Evolutionary conservation across 1,284 basidiomycete species (phyloP).

Genomic region (Lignosus rhinocerotis): DNA sequence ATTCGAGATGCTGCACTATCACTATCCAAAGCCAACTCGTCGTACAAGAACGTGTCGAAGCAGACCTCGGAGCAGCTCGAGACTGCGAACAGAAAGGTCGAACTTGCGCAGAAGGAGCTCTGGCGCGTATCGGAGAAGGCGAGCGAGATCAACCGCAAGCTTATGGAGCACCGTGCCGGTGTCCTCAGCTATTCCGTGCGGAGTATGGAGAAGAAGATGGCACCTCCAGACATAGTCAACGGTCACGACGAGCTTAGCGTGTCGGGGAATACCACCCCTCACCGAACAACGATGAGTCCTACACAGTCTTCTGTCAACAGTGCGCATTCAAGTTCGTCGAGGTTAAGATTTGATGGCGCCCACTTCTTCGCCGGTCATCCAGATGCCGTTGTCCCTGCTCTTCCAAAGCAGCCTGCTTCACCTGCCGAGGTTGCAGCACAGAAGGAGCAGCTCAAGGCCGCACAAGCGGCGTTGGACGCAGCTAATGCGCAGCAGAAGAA

Average conservation of each 20-base stretch:
- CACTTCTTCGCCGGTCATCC: slow-evolving; percentile 81
- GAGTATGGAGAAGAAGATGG: slow-evolving; percentile 62
- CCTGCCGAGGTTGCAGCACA: slow-evolving; percentile 35
- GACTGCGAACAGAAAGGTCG: slow-evolving; percentile 65
- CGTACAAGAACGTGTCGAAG: slow-evolving; percentile 60
- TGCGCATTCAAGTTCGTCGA: slow-evolving; percentile 36
- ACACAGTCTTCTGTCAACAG: slow-evolving; percentile 48
- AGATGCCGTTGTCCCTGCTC: slow-evolving; percentile 54
- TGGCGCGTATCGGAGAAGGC: slow-evolving; percentile 63
- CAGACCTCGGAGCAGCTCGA: slow-evolving; percentile 73
- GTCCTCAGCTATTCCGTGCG: slow-evolving; percentile 73
- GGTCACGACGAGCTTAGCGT: slow-evolving; percentile 35
- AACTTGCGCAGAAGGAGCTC: slow-evolving; percentile 66
- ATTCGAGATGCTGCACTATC: slow-evolving; percentile 79
- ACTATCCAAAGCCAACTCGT: slow-evolving; percentile 64
- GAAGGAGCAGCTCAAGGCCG: slow-evolving; percentile 55
- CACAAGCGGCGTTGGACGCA: slow-evolving; percentile 53
- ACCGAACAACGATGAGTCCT: slow-evolving; percentile 53
- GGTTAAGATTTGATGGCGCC: slow-evolving; percentile 71
- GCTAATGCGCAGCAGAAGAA: slow-evolving; percentile 64
- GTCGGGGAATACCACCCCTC: slow-evolving; percentile 56
- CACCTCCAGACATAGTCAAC: slow-evolving; percentile 28
- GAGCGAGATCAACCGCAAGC: slow-evolving; percentile 56
- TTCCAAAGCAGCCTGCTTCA: slow-evolving; percentile 36
- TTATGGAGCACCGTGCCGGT: slow-evolving; percentile 77